phyloP scores from a whole-genome alignment of 1,139 yeast species.

The Debaryomyces nepalensis region DNA sequence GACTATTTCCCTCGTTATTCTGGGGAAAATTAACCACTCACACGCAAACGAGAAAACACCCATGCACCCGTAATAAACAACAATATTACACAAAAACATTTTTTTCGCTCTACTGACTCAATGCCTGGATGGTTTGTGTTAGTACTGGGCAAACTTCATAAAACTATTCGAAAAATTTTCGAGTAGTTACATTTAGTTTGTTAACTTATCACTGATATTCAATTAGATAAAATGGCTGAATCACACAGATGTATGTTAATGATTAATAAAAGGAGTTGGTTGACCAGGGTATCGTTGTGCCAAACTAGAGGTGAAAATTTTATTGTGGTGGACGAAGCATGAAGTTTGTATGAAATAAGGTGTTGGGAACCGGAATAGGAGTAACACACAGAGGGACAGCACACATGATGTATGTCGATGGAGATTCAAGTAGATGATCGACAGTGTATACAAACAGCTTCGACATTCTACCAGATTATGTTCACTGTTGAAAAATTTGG shows the following conservation, averaged over 20 bases:
- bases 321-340: not conserved
- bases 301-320: not conserved
- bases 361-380: not conserved
- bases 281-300: not conserved
- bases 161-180: slow-evolving; percentile 11
- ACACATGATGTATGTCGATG: slow-evolving; percentile 2
- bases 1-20: not conserved
- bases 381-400: not conserved
- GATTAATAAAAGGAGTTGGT: slow-evolving; percentile 4
- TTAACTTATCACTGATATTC: slow-evolving; percentile 13
- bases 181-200: slow-evolving; percentile 12
- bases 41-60: slow-evolving; percentile 5
- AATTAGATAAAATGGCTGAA: slow-evolving; percentile 72
- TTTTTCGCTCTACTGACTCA: slow-evolving; percentile 7
- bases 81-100: slow-evolving; percentile 13
- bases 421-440: slow-evolving; percentile 5
- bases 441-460: too few species aligned
- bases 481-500: not conserved
- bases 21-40: not conserved
- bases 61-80: slow-evolving; percentile 13
- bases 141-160: slow-evolving; percentile 11
- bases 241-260: slow-evolving; percentile 88
- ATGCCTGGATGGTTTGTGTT: slow-evolving; percentile 10
- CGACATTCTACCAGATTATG: not conserved
- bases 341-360: slow-evolving; percentile 1